Evolutionary conservation across 148 eudicot genomes (phyloP).

Genomic region (Nyssa sinensis): DNA sequence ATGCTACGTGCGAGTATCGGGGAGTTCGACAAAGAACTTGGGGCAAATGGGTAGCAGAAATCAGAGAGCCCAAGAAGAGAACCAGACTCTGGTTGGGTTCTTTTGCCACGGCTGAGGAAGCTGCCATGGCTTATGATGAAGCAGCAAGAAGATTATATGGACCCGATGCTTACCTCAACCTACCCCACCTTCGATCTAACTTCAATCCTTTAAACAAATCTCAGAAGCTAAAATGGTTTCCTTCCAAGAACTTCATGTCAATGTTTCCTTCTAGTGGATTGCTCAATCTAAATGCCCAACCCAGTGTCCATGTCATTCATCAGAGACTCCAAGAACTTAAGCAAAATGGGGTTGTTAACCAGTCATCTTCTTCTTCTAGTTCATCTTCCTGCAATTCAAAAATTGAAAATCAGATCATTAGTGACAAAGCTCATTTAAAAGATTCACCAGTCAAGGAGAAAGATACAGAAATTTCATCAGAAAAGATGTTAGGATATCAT

Average conservation of each 20-base stretch:
- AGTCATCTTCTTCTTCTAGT: conserved; percentile 20
- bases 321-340: conserved; percentile 78
- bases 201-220: conserved; percentile 79
- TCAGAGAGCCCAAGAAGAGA: conserved; percentile 91
- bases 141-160: conserved; percentile 86
- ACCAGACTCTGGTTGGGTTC: conserved; percentile 93
- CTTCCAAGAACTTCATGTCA: conserved; percentile 45
- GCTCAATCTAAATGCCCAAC: conserved; percentile 79
- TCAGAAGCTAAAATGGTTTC: conserved; percentile 64
- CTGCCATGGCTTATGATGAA: conserved; percentile 97
- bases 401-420: conserved; percentile 12
- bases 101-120: conserved; percentile 91
- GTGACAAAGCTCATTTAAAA: conserved; percentile 3
- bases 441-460: conserved; percentile 3
- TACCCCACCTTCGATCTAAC: conserved; percentile 71
- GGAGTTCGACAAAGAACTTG: conserved; percentile 92
- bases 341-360: conserved; percentile 32
- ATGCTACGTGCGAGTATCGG: conserved; percentile 72
- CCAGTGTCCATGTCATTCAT: conserved; percentile 74
- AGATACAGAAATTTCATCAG: conserved; percentile 16
- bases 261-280: conserved; percentile 48
- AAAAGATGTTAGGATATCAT: neutral
- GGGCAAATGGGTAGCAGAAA: conserved; percentile 99
- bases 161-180: conserved; percentile 79
- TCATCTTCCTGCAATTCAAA: conserved; percentile 33